Conservation (phyloP, 2,329 filamentous ascomycete genomes). For the Cordyceps pruinosa region DNA sequence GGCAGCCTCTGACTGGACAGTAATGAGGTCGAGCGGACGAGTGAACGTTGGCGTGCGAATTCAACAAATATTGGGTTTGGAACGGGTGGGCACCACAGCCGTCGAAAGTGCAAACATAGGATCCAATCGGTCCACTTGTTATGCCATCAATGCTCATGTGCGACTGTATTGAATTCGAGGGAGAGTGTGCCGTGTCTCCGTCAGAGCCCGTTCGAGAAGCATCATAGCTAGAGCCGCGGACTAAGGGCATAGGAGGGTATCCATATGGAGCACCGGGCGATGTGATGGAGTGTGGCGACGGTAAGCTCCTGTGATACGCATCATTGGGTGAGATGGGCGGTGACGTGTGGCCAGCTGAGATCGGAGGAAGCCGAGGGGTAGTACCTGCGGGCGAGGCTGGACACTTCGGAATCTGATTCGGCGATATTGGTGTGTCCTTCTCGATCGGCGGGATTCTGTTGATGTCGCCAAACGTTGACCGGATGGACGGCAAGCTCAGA, state of each 20-base stretch:
- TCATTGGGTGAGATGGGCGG: constrained; percentile 47
- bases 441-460: constrained; percentile 25
- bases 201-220: background rate
- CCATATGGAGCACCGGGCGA: constrained; percentile 31
- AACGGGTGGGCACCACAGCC: constrained; percentile 69
- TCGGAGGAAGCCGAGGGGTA: constrained; percentile 25
- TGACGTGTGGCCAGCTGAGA: constrained; percentile 27
- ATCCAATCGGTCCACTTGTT: constrained; percentile 43
- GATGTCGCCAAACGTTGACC: constrained; percentile 30
- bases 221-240: background rate
- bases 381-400: constrained; percentile 29
- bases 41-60: constrained; percentile 71
- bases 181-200: background rate
- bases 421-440: constrained; percentile 23
- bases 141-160: constrained; percentile 42
- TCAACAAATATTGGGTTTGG: constrained; percentile 69
- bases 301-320: constrained; percentile 36
- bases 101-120: constrained; percentile 50
- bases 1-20: constrained; percentile 54
- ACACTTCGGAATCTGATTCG: constrained; percentile 21
- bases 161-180: constrained; percentile 2
- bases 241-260: constrained; percentile 24
- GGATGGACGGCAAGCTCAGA: constrained; percentile 33
- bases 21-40: constrained; percentile 60
- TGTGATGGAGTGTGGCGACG: constrained; percentile 40